Evolutionary conservation across 176 grass and related monocot species (phyloP).

Genomic region (Cocos nucifera): DNA sequence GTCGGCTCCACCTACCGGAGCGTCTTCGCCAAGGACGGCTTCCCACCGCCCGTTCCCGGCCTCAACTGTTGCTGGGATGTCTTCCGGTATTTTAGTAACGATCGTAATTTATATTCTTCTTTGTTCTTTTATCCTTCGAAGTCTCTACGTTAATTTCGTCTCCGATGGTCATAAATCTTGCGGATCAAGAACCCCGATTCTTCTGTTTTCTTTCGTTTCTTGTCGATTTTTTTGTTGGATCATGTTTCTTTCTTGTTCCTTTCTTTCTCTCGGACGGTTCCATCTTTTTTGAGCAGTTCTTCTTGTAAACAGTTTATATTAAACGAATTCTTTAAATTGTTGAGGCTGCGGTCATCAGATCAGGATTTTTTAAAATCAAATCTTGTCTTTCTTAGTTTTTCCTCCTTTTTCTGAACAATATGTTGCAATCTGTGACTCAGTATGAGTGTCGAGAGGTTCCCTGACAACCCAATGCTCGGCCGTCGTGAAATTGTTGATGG

Average conservation of each 20-base stretch:
- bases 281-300: no score
- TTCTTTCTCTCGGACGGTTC: no score
- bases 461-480: constrained; percentile 73
- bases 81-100: constrained; percentile 46
- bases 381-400: no score
- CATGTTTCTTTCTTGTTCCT: not conserved
- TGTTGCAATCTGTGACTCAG: constrained; percentile 14
- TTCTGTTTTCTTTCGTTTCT: not conserved
- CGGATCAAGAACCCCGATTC: no score
- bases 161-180: no score
- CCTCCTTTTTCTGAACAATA: no score
- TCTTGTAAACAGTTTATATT: no score
- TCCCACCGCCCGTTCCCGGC: constrained; percentile 52
- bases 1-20: constrained; percentile 78
- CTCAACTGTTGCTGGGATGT: constrained; percentile 86
- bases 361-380: no score
- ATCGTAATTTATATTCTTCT: not conserved
- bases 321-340: no score
- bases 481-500: constrained; percentile 50
- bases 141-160: no score
- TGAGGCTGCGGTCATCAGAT: no score
- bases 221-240: not conserved
- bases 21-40: constrained; percentile 58
- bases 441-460: constrained; percentile 53
- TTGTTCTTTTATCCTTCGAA: not conserved